phyloP scores from a whole-genome alignment of 2,329 filamentous ascomycete species.

The Juglanconis sp. region DNA sequence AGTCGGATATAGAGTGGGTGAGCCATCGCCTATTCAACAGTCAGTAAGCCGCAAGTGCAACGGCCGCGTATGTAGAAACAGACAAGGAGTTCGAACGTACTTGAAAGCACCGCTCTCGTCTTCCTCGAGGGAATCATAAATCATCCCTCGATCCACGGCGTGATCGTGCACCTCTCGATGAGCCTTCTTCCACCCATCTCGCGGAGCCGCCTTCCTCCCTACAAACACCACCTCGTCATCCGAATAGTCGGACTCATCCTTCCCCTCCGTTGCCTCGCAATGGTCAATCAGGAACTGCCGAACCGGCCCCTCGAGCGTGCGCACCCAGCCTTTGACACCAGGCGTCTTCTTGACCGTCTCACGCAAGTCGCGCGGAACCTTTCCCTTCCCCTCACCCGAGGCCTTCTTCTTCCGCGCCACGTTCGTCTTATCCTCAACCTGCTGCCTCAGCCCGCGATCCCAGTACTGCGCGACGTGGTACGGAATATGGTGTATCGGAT shows the following conservation, averaged over 20 bases:
- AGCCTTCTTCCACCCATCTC: constrained; percentile 46
- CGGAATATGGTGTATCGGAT: constrained; percentile 74
- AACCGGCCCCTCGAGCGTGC: constrained; percentile 81
- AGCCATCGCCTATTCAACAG: constrained; percentile 71
- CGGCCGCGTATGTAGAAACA: not conserved
- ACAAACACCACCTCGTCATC: constrained; percentile 94
- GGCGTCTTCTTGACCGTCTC: constrained; percentile 76
- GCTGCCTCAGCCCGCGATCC: constrained; percentile 59
- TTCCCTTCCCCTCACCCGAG: constrained; percentile 45
- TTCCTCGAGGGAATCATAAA: constrained; percentile 76
- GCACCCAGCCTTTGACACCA: constrained; percentile 75
- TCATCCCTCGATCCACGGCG: constrained; percentile 55
- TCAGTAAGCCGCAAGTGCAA: not conserved
- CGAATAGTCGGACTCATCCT: constrained; percentile 21
- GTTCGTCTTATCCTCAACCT: constrained; percentile 45
- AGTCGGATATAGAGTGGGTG: constrained; percentile 85
- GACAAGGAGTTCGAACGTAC: constrained; percentile 45
- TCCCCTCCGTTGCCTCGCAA: constrained; percentile 39
- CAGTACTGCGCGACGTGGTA: constrained; percentile 87
- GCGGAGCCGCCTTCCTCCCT: constrained; percentile 52
- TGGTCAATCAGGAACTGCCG: constrained; percentile 66
- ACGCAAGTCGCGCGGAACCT: constrained; percentile 76
- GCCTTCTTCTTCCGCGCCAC: constrained; percentile 39
- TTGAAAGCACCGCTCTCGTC: constrained; percentile 79
- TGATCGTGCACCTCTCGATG: constrained; percentile 54